A percentile compares a stretch with the other conserved stretches of the same genome.
These are phyloP conservation scores for Trypanosoma cruzi DNA, from an alignment of 208 protist genomes.

Conservation along the genomic window DNA sequence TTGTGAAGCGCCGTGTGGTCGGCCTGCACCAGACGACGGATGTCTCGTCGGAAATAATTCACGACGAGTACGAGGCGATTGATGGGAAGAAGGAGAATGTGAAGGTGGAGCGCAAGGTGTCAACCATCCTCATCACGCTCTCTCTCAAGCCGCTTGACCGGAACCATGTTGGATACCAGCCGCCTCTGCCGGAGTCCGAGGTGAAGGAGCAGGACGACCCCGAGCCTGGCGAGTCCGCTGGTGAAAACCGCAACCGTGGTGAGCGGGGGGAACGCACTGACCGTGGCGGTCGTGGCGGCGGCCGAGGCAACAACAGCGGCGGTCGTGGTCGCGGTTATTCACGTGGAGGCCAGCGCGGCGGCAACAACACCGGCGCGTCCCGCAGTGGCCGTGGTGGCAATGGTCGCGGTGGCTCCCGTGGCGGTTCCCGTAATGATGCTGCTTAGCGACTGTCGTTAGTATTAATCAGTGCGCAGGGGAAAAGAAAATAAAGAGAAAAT, in stretches of 20 bases:
- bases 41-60: constrained; percentile 79
- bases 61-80: constrained; percentile 90
- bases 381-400: constrained; percentile 32
- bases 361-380: constrained; percentile 19
- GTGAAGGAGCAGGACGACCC: constrained; percentile 81
- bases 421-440: background rate
- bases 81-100: constrained; percentile 76
- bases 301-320: constrained; percentile 31
- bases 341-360: constrained; percentile 42
- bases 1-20: constrained; percentile 90
- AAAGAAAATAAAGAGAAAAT: background rate
- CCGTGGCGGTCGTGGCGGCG: constrained; percentile 5
- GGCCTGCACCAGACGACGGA: constrained; percentile 93
- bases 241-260: constrained; percentile 41
- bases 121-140: constrained; percentile 90
- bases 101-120: constrained; percentile 84
- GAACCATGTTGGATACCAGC: constrained; percentile 90
- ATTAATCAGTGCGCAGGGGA: background rate
- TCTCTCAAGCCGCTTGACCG: constrained; percentile 85
- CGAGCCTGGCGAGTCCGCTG: constrained; percentile 16
- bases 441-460: background rate
- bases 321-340: constrained; percentile 32
- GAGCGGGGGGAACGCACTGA: constrained; percentile 39
- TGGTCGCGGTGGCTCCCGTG: constrained; percentile 14
- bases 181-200: constrained; percentile 85